Evolutionary conservation across 768 basidiomycete genomes (phyloP).

Genomic region (Termitomyces sp.): DNA sequence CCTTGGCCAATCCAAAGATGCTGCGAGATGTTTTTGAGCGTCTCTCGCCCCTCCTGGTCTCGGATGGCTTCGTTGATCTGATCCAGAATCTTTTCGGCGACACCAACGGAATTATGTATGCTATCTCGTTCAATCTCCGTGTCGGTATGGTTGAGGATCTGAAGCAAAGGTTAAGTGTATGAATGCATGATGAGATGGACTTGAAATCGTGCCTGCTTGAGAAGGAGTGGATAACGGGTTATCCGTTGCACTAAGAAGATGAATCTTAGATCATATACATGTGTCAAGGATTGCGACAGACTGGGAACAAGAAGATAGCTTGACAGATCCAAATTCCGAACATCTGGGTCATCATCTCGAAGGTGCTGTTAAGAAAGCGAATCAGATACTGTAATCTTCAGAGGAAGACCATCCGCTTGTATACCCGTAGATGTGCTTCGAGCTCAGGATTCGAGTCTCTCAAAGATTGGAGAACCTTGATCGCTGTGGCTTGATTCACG

Average conservation of each 20-base stretch:
- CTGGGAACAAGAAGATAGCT: constrained; percentile 92
- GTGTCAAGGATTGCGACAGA: constrained; percentile 33
- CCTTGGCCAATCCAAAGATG: constrained; percentile 87
- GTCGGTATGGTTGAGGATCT: constrained; percentile 82
- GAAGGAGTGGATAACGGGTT: constrained; percentile 88
- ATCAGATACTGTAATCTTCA: background rate
- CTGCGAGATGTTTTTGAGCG: constrained; percentile 71
- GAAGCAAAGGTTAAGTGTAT: constrained; percentile 2
- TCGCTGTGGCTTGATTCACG: constrained; percentile 79
- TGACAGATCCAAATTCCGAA: constrained; percentile 82
- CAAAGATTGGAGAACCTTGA: constrained; percentile 71
- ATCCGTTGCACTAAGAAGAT: constrained; percentile 80
- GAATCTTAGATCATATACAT: constrained; percentile 2
- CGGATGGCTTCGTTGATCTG: constrained; percentile 89
- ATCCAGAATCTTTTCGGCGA: constrained; percentile 69
- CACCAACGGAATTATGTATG: constrained; percentile 53
- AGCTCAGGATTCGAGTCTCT: constrained; percentile 67
- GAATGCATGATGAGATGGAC: background rate
- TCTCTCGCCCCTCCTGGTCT: constrained; percentile 75
- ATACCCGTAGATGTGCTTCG: constrained; percentile 64
- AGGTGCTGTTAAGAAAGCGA: constrained; percentile 45
- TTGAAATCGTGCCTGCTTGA: constrained; percentile 58
- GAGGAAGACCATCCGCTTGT: constrained; percentile 5
- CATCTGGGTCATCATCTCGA: constrained; percentile 74
- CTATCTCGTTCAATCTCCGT: constrained; percentile 54